Conservation (phyloP, 257 asterid genomes). For the Gentiana straminea region DNA sequence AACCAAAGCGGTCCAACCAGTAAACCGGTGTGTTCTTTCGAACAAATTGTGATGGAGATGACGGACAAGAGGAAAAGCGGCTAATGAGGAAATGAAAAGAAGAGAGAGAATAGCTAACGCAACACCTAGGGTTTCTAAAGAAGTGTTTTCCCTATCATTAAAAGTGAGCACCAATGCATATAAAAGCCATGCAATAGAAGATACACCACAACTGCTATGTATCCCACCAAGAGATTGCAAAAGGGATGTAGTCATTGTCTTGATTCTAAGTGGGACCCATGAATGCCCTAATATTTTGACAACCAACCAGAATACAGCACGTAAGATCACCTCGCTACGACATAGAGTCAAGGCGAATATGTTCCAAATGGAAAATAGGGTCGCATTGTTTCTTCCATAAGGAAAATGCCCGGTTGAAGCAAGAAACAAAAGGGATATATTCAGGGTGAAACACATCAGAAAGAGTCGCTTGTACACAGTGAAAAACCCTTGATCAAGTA, state of each 20-base stretch:
- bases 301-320: conserved; percentile 44
- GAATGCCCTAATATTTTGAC: conserved; percentile 29
- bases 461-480: conserved; percentile 47
- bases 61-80: conserved; percentile 18
- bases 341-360: conserved; percentile 34
- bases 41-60: conserved; percentile 52
- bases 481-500: conserved; percentile 53
- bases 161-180: too few relatives aligned
- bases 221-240: conserved; percentile 25
- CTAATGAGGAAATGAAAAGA: conserved; percentile 31
- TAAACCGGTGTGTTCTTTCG: conserved; percentile 44
- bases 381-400: conserved; percentile 28
- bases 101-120: conserved; percentile 33
- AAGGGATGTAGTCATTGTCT: conserved; percentile 27
- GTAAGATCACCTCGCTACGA: conserved; percentile 41
- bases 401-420: conserved; percentile 30
- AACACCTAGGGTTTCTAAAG: conserved; percentile 27
- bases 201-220: conserved; percentile 48
- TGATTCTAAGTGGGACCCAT: conserved; percentile 33
- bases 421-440: conserved; percentile 25
- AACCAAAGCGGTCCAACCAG: conserved; percentile 38
- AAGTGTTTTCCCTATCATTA: conserved; percentile 14
- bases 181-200: conserved; percentile 45
- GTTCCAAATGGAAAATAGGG: conserved; percentile 33
- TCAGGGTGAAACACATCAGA: conserved; percentile 20